Base-by-base conservation (phyloP, 352 stramenopile species). In the Phytophthora pini region DNA sequence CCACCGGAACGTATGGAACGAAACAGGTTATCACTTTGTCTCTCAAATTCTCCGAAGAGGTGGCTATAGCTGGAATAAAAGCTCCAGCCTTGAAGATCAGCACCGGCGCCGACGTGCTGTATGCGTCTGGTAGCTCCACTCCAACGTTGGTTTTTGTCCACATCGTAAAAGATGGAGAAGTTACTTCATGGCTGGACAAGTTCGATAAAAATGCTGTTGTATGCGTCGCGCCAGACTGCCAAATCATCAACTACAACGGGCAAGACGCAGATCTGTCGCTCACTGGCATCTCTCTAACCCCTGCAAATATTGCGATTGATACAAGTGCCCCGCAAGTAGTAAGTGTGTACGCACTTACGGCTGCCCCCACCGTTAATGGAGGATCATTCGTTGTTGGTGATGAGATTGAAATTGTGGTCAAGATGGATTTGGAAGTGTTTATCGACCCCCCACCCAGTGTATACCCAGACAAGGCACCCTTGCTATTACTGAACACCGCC, bases 351-450 rank as follows among this genome's bases (percentile, higher is more conserved):
- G 70, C 86, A 1, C 47, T 83, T 38, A 94, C 85, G 7, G 48
- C 63, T 3, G 70, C 80, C 5, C 61, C 83, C 2, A 72, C 58
- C 0, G 74, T 93, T 34, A 95, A 95, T 31, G 61, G 48, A 11
- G 79, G 83, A 15, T 59, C 67, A 11, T 95, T 95, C 63, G 84
- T 93, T 26, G 82, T 93, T 13, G 88, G 88, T 10, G 88, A 95
- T 45, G 59, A 83, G 15, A 88, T 95, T 41, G 73, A 94, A 7
- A 89, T 95, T 44, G 65, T 95, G 29, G 73, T 95, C 1, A 69
- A 90, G 43, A 92, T 91, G 81, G 87, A 77, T 54, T 56, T 76
- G 10, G 78, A 86, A 5, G 88, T 95, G 12, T 89, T 89, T 50
- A 87, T 95, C 52, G 83, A 94, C 24, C 86, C 88, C 24, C 84